Evolutionary conservation across 1,139 yeast genomes (phyloP).

Genomic region (Lodderomyces theae): DNA sequence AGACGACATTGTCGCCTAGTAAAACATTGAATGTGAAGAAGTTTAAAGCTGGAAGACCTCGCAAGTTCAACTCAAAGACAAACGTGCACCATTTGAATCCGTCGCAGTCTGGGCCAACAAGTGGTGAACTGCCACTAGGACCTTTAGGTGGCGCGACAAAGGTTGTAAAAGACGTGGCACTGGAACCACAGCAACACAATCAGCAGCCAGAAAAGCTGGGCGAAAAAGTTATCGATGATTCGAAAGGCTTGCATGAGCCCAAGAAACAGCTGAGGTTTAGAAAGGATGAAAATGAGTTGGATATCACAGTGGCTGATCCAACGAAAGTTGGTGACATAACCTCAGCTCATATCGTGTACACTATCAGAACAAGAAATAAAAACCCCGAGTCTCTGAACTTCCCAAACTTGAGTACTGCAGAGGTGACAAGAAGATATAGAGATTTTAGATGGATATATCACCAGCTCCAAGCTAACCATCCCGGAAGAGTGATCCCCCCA

Average conservation of each 20-base stretch:
- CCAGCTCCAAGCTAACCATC: constrained; percentile 81
- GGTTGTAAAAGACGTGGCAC: background rate
- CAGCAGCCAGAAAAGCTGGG: constrained; percentile 7
- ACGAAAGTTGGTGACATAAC: constrained; percentile 88
- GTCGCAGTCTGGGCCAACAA: constrained; percentile 16
- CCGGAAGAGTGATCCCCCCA: constrained; percentile 91
- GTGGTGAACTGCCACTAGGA: constrained; percentile 31
- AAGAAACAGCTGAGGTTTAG: background rate
- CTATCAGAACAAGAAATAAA: constrained; percentile 59
- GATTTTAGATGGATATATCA: constrained; percentile 89
- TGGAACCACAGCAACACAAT: too few species aligned
- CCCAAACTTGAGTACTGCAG: constrained; percentile 34
- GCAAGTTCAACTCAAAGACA: constrained; percentile 33
- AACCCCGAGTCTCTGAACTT: constrained; percentile 21
- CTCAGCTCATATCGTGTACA: constrained; percentile 83
- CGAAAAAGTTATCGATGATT: background rate
- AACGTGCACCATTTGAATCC: constrained; percentile 31
- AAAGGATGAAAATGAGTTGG: constrained; percentile 34
- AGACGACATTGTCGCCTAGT: constrained; percentile 29
- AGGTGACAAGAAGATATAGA: constrained; percentile 73
- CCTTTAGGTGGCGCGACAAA: constrained; percentile 32
- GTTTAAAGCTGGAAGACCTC: constrained; percentile 47
- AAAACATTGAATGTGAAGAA: constrained; percentile 23
- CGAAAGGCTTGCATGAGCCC: constrained; percentile 2
- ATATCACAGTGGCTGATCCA: constrained; percentile 84